These are phyloP conservation scores for Dactylorhiza incarnata DNA, from an alignment of 106 monocot species.

Conservation along the genomic window DNA sequence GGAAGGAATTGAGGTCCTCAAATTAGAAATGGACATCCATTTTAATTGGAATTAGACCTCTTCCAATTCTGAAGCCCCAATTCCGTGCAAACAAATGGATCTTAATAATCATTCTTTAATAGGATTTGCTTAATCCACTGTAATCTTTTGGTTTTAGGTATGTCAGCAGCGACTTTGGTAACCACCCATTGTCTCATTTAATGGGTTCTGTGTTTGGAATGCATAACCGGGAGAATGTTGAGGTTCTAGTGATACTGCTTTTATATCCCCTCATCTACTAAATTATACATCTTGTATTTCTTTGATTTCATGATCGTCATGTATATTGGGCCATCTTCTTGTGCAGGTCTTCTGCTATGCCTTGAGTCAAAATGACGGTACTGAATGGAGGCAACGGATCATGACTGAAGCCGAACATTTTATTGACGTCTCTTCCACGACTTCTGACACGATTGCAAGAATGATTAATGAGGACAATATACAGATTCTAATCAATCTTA, in stretches of 20 bases:
- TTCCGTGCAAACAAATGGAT: too few species aligned
- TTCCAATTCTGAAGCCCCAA: too few species aligned
- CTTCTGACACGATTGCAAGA: conserved; percentile 88
- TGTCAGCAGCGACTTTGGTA: conserved; percentile 98
- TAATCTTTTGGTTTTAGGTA: conserved; percentile 44
- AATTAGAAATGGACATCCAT: too few species aligned
- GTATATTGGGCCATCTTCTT: neutral
- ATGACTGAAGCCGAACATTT: conserved; percentile 88
- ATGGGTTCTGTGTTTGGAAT: conserved; percentile 99
- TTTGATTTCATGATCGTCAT: neutral
- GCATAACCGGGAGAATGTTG: conserved; percentile 77
- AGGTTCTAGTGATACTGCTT: conserved; percentile 36
- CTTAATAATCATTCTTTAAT: neutral
- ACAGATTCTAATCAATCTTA: conserved; percentile 92
- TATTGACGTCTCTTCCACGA: conserved; percentile 74
- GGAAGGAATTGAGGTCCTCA: too few species aligned
- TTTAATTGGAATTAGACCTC: too few species aligned
- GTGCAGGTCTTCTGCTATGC: conserved; percentile 95
- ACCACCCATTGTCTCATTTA: conserved; percentile 91
- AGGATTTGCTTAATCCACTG: conserved; percentile 1
- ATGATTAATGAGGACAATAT: conserved; percentile 86
- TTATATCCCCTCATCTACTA: neutral
- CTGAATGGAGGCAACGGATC: conserved; percentile 88
- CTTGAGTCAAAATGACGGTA: conserved; percentile 92
- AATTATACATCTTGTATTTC: neutral